These are phyloP conservation scores for Symbiodinium pilosum DNA, from an alignment of 73 alveolate species.

Conservation along the genomic window DNA sequence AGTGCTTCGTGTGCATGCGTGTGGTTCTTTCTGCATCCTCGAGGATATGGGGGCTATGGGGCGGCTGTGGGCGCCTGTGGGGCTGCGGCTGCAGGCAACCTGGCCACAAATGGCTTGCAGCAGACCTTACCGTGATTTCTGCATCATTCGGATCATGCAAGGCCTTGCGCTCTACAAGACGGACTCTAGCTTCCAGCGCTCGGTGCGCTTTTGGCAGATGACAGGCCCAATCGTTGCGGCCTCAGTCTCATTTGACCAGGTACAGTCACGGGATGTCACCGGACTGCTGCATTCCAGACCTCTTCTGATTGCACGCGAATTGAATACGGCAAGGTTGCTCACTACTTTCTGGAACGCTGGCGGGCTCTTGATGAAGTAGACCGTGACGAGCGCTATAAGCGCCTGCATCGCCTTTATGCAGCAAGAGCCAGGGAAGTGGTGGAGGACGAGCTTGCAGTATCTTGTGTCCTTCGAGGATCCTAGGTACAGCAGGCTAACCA, in stretches of 20 bases:
- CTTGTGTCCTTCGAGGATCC: too few relatives aligned
- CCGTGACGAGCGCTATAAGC: slow-evolving; percentile 73
- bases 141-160: neutral
- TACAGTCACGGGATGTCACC: too few relatives aligned
- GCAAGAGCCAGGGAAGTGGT: slow-evolving; percentile 59
- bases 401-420: slow-evolving; percentile 67
- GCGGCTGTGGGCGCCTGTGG: neutral
- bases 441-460: neutral
- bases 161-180: slow-evolving; percentile 29
- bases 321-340: slow-evolving; percentile 34
- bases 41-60: neutral
- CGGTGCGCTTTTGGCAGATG: slow-evolving; percentile 83
- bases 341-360: slow-evolving; percentile 79
- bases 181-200: slow-evolving; percentile 78
- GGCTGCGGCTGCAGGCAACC: neutral
- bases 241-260: neutral
- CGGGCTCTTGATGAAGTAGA: slow-evolving; percentile 51
- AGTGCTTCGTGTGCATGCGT: neutral
- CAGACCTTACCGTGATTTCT: too few relatives aligned
- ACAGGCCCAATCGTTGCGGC: slow-evolving; percentile 61
- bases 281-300: neutral
- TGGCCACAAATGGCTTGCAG: neutral
- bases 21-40: neutral
- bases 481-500: too few relatives aligned
- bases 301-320: neutral